A percentile compares a stretch with the other conserved stretches of the same genome.
These are phyloP conservation scores for Cymbidium sinense DNA, from an alignment of 106 monocot genomes.

Conservation along the genomic window DNA sequence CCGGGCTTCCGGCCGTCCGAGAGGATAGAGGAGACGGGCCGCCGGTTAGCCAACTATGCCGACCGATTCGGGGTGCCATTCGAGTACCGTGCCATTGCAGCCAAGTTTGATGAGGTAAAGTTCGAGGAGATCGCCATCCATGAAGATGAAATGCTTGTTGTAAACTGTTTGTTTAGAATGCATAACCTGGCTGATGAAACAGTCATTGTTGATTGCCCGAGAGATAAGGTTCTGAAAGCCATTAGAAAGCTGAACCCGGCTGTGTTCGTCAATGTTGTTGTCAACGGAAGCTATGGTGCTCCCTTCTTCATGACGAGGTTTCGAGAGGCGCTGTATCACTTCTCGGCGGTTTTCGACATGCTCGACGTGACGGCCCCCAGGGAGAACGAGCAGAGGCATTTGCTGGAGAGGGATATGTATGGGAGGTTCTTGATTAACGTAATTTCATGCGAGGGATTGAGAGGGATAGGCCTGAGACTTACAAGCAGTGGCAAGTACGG, in stretches of 20 bases:
- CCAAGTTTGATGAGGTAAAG: constrained; percentile 26
- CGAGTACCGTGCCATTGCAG: constrained; percentile 30
- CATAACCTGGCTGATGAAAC: constrained; percentile 38
- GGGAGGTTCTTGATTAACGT: constrained; percentile 30
- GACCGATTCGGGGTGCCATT: constrained; percentile 33
- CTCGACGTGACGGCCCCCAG: constrained; percentile 27
- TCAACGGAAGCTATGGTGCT: constrained; percentile 40
- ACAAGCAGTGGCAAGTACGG: constrained; percentile 52
- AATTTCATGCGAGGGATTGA: constrained; percentile 48
- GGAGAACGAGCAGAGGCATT: constrained; percentile 30
- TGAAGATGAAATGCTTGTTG: constrained; percentile 39
- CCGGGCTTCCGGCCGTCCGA: constrained; percentile 44
- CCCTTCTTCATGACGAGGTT: constrained; percentile 55
- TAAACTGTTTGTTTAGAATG: constrained; percentile 34
- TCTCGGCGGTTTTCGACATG: constrained; percentile 45
- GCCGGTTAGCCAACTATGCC: constrained; percentile 33
- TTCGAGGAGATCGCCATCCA: constrained; percentile 29
- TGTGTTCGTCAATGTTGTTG: no score
- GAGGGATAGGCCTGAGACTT: constrained; percentile 58
- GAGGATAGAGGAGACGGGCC: constrained; percentile 42
- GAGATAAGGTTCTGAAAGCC: constrained; percentile 29
- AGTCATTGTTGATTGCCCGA: constrained; percentile 35
- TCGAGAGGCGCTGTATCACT: constrained; percentile 44
- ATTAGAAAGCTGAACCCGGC: constrained; percentile 43
- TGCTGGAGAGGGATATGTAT: constrained; percentile 36